Base-by-base conservation (phyloP, 2,329 filamentous ascomycete genomes). In the Fusarium phyllophilum region DNA sequence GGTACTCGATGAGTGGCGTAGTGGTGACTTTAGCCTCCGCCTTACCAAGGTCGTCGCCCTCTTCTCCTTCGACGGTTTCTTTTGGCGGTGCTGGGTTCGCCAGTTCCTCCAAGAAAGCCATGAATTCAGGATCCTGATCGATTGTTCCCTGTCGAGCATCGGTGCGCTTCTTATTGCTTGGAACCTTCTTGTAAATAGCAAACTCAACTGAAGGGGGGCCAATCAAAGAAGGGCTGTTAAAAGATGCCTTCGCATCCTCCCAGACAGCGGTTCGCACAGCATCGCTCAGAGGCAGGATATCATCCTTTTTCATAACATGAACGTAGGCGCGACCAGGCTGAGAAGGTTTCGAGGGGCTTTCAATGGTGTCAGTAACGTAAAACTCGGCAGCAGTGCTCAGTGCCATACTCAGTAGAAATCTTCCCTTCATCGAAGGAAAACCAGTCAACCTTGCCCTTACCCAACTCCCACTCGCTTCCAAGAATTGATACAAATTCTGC, bases 121-220 rank as follows among this genome's bases (percentile, higher is more conserved):
- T 97, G 78, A 98, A 99, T 77, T 98, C 96, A 1, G 94, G 91
- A 79, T 99, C 96, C 80, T 97, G 95, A 78, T 99, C 96, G 75
- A 99, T 98, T 7, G 95, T 97, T 60, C 96, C 96, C 81, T 97
- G 94, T 20, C 95, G 91, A 60, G 91, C 90, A 85, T 99, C 96
- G 61, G 90, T 89, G 39, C 94, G 91, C 56, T 90, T 89, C 81
- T 94, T 94, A 41, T 87, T 89, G 67, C 89, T 90, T 3, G 96
- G 94, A 3, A 94, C 89, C 78, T 95, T 95, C 75, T 94, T 94
- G 84, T 95, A 97, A 2, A 93, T 89, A 24, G 95, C 91, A 78
- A 94, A 94, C 78, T 97, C 95, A 55, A 98, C 86, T 10, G 89
- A 88, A 0, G 96, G 95, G 3, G 93, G 93, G 0, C 93, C 93